Evolutionary conservation across 2,329 filamentous ascomycete species (phyloP), one percentile per base, ranked within the genome.

Genomic region (Paraconiothyrium brasiliense): DNA sequence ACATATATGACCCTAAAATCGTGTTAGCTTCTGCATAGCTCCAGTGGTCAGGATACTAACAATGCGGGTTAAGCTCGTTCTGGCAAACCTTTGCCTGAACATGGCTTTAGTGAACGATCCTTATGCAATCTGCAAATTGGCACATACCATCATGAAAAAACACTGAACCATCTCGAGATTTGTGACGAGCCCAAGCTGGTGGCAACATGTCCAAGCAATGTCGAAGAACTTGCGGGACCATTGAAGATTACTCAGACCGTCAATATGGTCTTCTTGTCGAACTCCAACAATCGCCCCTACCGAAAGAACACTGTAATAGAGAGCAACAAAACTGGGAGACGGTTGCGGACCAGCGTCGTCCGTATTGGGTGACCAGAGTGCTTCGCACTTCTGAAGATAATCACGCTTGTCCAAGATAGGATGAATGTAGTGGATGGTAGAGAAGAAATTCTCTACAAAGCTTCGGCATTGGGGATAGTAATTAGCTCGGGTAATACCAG

Each of bases 131-230:
- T 30, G 22, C 27, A 44, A 30, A 30, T 14, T 9, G 20, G 2
- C 11, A 14, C 39, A 20, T 46, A 55, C 52, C 76, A 84, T 77
- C 7, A 84, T 74, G 61, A 84, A 81, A 37, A 82, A 77, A 47
- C 80, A 81, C 57, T 84, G 83, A 4, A 84, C 81, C 59, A 81
- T 83, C 57, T 84, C 81, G 32, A 84, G 65, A 27, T 84, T 80
- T 35, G 81, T 83, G 0, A 78, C 78, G 62, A 83, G 81, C 7
- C 78, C 79, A 4, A 80, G 65, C 32, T 76, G 69, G 30, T 80
- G 78, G 55, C 82, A 68, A 27, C 78, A 76, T 5, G 68, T 67
- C 58, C 80, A 74, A 0, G 81, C 79, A 61, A 81, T 80, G 4
- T 78, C 75, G 56, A 84, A 84, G 50, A 84, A 75, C 59, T 79